Base-by-base conservation (phyloP, 1,139 yeast species). In the Candida sanyaensis region DNA sequence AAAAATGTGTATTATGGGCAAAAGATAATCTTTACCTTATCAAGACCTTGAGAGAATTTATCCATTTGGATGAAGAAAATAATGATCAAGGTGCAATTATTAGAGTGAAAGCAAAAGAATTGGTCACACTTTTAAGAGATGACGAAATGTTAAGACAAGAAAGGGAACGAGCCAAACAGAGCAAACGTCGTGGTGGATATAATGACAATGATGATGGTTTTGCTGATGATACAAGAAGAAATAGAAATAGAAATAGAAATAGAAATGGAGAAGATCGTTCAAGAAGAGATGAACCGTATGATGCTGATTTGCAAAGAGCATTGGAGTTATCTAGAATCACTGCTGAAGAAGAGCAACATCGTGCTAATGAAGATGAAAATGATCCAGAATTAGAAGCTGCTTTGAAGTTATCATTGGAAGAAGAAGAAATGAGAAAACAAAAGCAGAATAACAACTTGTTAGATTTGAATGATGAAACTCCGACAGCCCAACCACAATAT, bases 1-100 rank as follows among this genome's bases (percentile, higher is more conserved):
- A 93, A 57, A 88, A 88, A 59, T 95, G 95, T 61, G 97, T 93
- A 7, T 74, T 86, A 46, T 93, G 99, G 99, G 86, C 96, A 50
- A 87, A 86, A 64, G 97, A 91, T 65, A 93, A 93, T 64, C 68
- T 93, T 46, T 93, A 91, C 67, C 80, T 93, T 50, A 84, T 93
- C 64, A 92, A 92, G 71, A 92, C 98, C 0, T 77, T 93, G 58
- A 80, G 97, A 50, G 99, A 95, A 64, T 93, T 95, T 65, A 88
- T 86, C 55, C 89, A 86, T 62, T 78, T 81, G 45, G 98, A 93
- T 63, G 96, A 89, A 48, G 62, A 72, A 11, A 92, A 90, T 46
- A 73, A 77, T 41, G 99, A 95, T 66, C 96, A 90, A 59, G 99
- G 99, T 17, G 88, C 90, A 8, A 81, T 90, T 48, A 82, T 93